These are phyloP conservation scores for Amaranthus cruentus DNA, from an alignment of 148 eudicot species.

Conservation along the genomic window DNA sequence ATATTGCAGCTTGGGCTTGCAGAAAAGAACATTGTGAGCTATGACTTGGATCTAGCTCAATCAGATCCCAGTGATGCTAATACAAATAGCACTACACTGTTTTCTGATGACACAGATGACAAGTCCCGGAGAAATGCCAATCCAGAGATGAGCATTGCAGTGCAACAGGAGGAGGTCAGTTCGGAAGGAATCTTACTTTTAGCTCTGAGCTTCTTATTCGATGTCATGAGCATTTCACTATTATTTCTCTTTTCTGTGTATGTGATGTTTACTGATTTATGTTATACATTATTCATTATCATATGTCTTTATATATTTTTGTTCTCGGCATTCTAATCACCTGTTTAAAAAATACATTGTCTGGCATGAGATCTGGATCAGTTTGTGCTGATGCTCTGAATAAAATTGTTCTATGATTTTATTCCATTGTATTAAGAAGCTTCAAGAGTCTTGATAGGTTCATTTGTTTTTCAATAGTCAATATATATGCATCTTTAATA, in stretches of 20 bases:
- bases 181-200: not conserved
- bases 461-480: too few relatives aligned
- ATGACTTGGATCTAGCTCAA: conserved; percentile 60
- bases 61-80: conserved; percentile 96
- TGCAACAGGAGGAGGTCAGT: conserved; percentile 65
- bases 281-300: not conserved
- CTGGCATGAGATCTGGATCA: not conserved
- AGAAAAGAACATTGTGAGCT: conserved; percentile 76
- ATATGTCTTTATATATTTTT: not conserved
- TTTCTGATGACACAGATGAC: conserved; percentile 98
- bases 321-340: too few relatives aligned
- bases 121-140: conserved; percentile 57
- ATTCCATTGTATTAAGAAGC: too few relatives aligned
- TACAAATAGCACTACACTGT: conserved; percentile 84
- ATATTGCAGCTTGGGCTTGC: conserved; percentile 81
- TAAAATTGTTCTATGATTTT: too few relatives aligned
- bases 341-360: not conserved
- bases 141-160: conserved; percentile 51
- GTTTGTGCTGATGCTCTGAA: not conserved
- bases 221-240: not conserved
- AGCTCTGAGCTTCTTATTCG: not conserved
- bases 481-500: too few relatives aligned
- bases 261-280: not conserved
- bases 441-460: too few relatives aligned
- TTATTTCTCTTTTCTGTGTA: not conserved